Evolutionary conservation across 192 early-diverging fungal species (phyloP).

Genomic region (Kickxella alabastrina): DNA sequence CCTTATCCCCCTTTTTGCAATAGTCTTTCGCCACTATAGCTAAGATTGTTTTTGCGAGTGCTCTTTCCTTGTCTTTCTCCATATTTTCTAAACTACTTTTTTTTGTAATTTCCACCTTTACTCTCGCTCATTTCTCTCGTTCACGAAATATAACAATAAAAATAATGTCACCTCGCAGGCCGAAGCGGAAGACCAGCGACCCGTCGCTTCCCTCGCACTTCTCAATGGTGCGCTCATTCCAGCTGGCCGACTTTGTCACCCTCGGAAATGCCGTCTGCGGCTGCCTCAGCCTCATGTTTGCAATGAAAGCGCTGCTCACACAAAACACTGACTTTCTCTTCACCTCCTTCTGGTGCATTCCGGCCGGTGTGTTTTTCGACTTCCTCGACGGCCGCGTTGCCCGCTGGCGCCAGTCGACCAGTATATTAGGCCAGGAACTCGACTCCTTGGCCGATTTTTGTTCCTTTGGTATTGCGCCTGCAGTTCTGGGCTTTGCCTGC

Average conservation of each 20-base stretch:
- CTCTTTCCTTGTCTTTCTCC: no score
- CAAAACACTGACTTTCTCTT: constrained; percentile 60
- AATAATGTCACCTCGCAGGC: no score
- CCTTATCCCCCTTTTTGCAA: constrained; percentile 1
- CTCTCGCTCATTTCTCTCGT: no score
- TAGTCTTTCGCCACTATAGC: no score
- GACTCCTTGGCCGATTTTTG: constrained; percentile 84
- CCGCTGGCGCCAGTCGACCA: constrained; percentile 70
- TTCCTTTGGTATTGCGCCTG: constrained; percentile 76
- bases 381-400: constrained; percentile 78
- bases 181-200: constrained; percentile 41
- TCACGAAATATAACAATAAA: no score
- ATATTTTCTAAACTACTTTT: no score
- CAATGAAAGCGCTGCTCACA: constrained; percentile 66
- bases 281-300: constrained; percentile 64
- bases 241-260: constrained; percentile 82
- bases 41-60: no score
- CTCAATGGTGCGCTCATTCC: constrained; percentile 61
- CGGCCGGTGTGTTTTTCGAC: constrained; percentile 67
- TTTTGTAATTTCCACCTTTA: no score
- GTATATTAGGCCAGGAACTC: constrained; percentile 82
- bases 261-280: constrained; percentile 83
- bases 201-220: constrained; percentile 43
- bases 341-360: constrained; percentile 63
- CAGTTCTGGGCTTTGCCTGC: constrained; percentile 76